A percentile compares a stretch with the other conserved stretches of the same genome.
These are phyloP conservation scores for Tetrahymena elliotti DNA, from an alignment of 73 alveolate species.

Conservation along the genomic window DNA sequence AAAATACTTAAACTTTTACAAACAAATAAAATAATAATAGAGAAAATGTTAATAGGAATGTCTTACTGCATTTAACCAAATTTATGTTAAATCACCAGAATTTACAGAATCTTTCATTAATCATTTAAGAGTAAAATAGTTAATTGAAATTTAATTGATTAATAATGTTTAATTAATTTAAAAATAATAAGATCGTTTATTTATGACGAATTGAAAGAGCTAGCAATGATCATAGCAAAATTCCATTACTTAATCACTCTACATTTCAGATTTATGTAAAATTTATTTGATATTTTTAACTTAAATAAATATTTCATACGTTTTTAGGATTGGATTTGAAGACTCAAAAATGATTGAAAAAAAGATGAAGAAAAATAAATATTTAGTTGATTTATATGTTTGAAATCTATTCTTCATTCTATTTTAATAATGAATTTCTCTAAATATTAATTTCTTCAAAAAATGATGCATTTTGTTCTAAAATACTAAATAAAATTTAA, in stretches of 20 bases:
- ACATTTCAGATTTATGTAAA: not conserved
- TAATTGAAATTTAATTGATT: too few relatives aligned
- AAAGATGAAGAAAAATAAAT: not conserved
- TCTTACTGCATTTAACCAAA: not conserved
- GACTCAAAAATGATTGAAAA: not conserved
- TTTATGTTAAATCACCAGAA: not conserved
- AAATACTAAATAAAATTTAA: too few relatives aligned
- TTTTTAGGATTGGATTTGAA: not conserved
- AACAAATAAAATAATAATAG: not conserved
- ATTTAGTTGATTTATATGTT: not conserved
- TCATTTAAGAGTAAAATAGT: not conserved
- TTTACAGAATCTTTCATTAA: not conserved
- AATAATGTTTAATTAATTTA: not conserved
- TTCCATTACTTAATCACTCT: not conserved
- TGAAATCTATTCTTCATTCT: too few relatives aligned
- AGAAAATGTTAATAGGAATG: not conserved
- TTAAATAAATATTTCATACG: not conserved
- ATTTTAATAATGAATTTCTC: not conserved
- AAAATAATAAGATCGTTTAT: not conserved
- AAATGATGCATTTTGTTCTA: too few relatives aligned
- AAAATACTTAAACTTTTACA: not conserved
- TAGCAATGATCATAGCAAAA: not conserved
- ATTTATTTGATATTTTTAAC: not conserved
- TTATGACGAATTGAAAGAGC: not conserved
- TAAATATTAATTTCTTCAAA: not conserved